Conservation (phyloP, 192 early-diverging fungal species). For the Backusella macrospora region DNA sequence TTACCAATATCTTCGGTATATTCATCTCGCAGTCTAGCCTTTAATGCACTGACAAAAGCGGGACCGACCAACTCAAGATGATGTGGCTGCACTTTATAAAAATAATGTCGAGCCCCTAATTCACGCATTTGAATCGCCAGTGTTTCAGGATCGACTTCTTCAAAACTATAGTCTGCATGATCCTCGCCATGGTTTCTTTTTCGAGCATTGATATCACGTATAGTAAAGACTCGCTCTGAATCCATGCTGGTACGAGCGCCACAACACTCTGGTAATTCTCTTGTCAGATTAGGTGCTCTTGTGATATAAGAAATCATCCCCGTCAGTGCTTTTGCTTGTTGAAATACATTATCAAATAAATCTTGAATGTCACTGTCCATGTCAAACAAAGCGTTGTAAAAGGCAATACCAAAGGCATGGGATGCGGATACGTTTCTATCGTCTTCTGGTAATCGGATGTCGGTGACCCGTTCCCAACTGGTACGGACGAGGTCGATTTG, state of each 20-base stretch:
- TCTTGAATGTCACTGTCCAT: not conserved
- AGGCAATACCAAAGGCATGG: constrained; percentile 24
- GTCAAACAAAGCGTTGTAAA: constrained; percentile 25
- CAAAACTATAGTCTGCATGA: not conserved
- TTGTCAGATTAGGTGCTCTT: not conserved
- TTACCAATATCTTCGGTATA: constrained; percentile 20
- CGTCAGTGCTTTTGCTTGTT: constrained; percentile 23
- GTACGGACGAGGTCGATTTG: constrained; percentile 18
- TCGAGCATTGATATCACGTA: constrained; percentile 16
- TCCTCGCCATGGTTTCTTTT: no score
- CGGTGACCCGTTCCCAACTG: constrained; percentile 20
- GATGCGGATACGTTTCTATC: constrained; percentile 22
- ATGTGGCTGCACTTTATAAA: constrained; percentile 21
- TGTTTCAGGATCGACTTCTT: not conserved
- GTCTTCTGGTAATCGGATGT: constrained; percentile 17
- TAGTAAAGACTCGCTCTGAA: not conserved
- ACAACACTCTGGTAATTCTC: not conserved
- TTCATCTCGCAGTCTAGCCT: constrained; percentile 16
- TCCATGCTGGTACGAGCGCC: not conserved
- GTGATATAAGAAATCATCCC: constrained; percentile 29
- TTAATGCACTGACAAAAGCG: constrained; percentile 15
- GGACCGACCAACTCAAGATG: constrained; percentile 18
- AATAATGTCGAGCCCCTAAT: constrained; percentile 26
- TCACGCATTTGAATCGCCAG: constrained; percentile 21
- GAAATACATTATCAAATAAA: constrained; percentile 21